Evolutionary conservation across 2,329 filamentous ascomycete species (phyloP), one percentile per base, ranked within the genome.

Genomic region (Sclerotinia nivalis): DNA sequence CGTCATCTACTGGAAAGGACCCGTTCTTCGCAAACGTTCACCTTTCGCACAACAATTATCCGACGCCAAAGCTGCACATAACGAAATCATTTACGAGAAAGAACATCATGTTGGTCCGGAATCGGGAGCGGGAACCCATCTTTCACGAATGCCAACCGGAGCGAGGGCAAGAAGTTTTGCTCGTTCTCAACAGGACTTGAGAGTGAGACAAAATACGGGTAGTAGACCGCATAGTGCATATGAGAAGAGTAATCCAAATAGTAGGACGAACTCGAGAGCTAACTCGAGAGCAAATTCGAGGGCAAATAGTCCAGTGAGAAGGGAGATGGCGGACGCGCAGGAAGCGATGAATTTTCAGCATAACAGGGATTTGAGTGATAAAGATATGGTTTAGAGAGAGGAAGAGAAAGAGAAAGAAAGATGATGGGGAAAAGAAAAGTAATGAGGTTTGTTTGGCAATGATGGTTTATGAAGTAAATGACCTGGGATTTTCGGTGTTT

Each of bases 1-100:
- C 71, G 81, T 87, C 60, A 88, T 91, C 72, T 91, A 91, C 81
- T 88, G 83, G 82, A 86, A 87, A 69, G 89, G 89, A 0, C 88
- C 88, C 0, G 72, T 72, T 0, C 83, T 92, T 22, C 86, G 89
- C 52, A 83, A 85, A 70, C 80, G 84, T 2, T 91, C 89, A 18
- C 85, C 86, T 0, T 91, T 91, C 74, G 89, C 89, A 0, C 87
- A 91, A 79, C 84, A 84, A 54, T 80, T 92, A 3, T 86, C 86
- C 81, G 72, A 75, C 28, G 73, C 74, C 25, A 64, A 37, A 37
- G 50, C 47, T 10, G 67, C 66, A 20, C 66, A 43, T 5, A 37
- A 20, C 1, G 58, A 64, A 25, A 18, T 62, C 13, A 6, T 25
- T 4, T 31, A 62, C 9, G 45, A 68, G 7, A 68, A 43, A 37